Base-by-base conservation (phyloP, 495 filamentous ascomycete species). In the Talaromyces borbonicus region DNA sequence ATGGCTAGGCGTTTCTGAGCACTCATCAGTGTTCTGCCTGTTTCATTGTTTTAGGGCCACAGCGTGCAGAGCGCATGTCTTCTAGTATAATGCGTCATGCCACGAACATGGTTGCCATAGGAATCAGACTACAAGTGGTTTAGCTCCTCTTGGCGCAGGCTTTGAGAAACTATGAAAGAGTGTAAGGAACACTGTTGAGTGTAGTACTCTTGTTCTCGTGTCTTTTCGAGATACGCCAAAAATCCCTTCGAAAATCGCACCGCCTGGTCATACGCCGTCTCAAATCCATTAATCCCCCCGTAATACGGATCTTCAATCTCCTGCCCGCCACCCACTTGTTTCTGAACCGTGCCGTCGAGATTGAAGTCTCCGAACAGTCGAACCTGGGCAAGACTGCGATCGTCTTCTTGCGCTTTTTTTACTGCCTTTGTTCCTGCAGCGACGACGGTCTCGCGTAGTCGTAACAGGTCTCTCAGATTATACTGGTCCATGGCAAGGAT, bases 271-370 rank as follows among this genome's bases (percentile, higher is more conserved):
- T 84, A 95, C 23, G 89, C 87, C 55, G 76, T 77, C 50, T 87
- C 82, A 56, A 98, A 98, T 4, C 87, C 88, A 48, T 87, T 74
- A 3, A 68, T 71, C 5, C 76, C 88, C 7, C 86, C 87, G 66
- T 97, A 96, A 57, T 98, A 98, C 7, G 92, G 92, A 57, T 97
- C 92, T 49, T 75, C 67, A n/a, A 96, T 81, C 31, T 81, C 74
- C 56, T 92, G 80, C 26, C 83, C 83, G 1, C 74, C 75, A 8
- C 75, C 81, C 24, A 81, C 72, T 50, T 69, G 88, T 55, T 90
- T 87, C 49, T 74, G 68, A 43, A 96, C 71, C 49, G 75, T 71
- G 35, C 89, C 81, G 36, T 80, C 80, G 1, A 55, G 44, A 0
- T 80, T 80, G 61, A 83, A 95, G 52, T 89, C 81, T 22, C 92